Base-by-base conservation (phyloP, 352 stramenopile genomes). In the Globisporangium spiculum region DNA sequence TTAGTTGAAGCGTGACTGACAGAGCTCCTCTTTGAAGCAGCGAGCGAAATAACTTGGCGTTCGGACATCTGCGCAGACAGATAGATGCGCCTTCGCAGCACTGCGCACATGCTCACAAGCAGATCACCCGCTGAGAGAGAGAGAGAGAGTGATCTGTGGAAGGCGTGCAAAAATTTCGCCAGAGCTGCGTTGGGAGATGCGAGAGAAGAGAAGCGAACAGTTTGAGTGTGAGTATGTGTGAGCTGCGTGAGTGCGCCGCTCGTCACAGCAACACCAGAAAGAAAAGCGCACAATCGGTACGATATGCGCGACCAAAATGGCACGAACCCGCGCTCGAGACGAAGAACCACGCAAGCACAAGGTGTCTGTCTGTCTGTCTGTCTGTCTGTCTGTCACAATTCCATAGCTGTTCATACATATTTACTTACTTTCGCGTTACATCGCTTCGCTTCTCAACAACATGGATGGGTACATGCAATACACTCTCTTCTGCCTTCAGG, bases 371-470 rank as follows among this genome's bases (percentile, higher is more conserved):
- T 44, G 41, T 52, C 44, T n/a, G 4, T 2, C 44, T 44, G 41
- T 3, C 4, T 12, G 18, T 7, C 16, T 12, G 18, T 7, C 16
- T 22, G 20, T 50, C 4, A 9, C 18, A 46, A 16, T 46, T 38
- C 10, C 48, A 57, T 59, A n/a, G 26, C 24, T 22, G 26, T 59
- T 10, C 53, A 59, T 59, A 59, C 26, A 59, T 59, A 59, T 36
- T 59, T 59, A 59, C 52, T 57, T 57, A 57, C 26, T 59, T 57
- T 32, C 44, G 44, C 44, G 20, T 52, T 52, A 52, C 14, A n/a
- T 36, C 44, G 3, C 36, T 32, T 26, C 18, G 30, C 9, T 18
- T 38, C 20, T 6, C 7, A n/a, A 7, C 48, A 22, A 1, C 22
- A 34, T 34, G 12, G 24, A 36, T 9, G 16, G 16, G 9, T 20